These are phyloP conservation scores for Curvularia sp. DNA, from an alignment of 2,329 filamentous ascomycete species.

Conservation along the genomic window DNA sequence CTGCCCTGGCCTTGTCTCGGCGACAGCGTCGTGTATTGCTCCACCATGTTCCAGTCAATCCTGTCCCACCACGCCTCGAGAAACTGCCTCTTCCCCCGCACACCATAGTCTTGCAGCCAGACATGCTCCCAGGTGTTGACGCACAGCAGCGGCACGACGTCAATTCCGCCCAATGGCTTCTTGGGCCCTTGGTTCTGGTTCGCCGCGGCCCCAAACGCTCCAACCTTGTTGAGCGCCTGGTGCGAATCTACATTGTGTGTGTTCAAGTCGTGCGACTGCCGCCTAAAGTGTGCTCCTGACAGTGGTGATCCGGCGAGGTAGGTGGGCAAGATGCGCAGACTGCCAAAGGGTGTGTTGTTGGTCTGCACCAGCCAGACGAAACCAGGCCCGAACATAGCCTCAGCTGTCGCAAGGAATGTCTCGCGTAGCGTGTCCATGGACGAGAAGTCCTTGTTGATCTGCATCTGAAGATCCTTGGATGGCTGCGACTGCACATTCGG, in stretches of 20 bases:
- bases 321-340: slow-evolving; percentile 77
- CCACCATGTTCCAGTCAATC: slow-evolving; percentile 83
- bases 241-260: slow-evolving; percentile 54
- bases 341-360: slow-evolving; percentile 54
- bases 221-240: slow-evolving; percentile 48
- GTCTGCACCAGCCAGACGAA: slow-evolving; percentile 89
- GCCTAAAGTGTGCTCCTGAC: slow-evolving; percentile 81
- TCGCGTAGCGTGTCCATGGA: slow-evolving; percentile 81
- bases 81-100: slow-evolving; percentile 77
- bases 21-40: slow-evolving; percentile 31
- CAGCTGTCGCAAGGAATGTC: slow-evolving; percentile 81
- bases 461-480: slow-evolving; percentile 61
- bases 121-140: slow-evolving; percentile 97
- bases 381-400: slow-evolving; percentile 93
- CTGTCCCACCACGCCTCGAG: slow-evolving; percentile 84
- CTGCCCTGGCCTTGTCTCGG: slow-evolving; percentile 3
- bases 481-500: slow-evolving; percentile 36
- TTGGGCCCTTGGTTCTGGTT: slow-evolving; percentile 41
- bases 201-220: slow-evolving; percentile 49
- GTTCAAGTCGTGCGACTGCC: slow-evolving; percentile 73
- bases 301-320: slow-evolving; percentile 93
- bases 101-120: slow-evolving; percentile 83
- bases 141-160: slow-evolving; percentile 80
- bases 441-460: slow-evolving; percentile 76
- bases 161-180: slow-evolving; percentile 70